Evolutionary conservation across 257 asterid genomes (phyloP), one percentile per base, ranked within the genome.

Genomic region (Solanum tacnaense): DNA sequence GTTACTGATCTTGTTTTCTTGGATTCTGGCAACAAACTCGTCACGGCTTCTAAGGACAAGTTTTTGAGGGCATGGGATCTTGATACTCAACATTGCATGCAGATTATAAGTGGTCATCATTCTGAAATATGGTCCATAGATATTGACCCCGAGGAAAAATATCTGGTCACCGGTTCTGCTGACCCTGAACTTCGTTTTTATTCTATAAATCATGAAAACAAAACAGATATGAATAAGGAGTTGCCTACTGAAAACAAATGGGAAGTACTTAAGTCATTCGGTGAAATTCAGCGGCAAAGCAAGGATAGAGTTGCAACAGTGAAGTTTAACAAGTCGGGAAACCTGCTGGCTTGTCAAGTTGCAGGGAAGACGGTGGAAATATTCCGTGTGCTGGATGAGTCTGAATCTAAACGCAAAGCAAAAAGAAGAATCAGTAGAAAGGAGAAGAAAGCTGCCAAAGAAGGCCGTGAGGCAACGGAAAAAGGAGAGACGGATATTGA

Each of bases 71-170:
- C 95, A 70, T 97, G 99, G 99, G 99, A 35, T 35, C 36, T 35
- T 35, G 36, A 35, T 35, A 35, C 36, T 34, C 36, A 34, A 34
- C 6, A 34, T 34, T 34, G 36, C 36, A 35, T 35, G 89, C 99
- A 97, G 94, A 97, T 92, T 71, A 89, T 97, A 75, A 94, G 99
- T 88, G 99, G 99, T 71, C 98, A 97, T 91, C 98, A 97, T 79
- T 95, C 96, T 92, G 99, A 97, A 92, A 95, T 97, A 84, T 97
- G 99, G 99, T 95, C 99, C 71, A 92, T 97, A 88, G 98, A 94
- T 90, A 91, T 92, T 84, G 97, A 94, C 89, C 96, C 96, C 18
- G 92, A 89, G 85, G 98, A 97, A 88, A 94, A 92, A 86, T 97
- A 94, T 91, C 89, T 97, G 41, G 98, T 95, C 29, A 91, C 98